Conservation (phyloP, 2,329 filamentous ascomycete species). For the Monosporascus sp. region DNA sequence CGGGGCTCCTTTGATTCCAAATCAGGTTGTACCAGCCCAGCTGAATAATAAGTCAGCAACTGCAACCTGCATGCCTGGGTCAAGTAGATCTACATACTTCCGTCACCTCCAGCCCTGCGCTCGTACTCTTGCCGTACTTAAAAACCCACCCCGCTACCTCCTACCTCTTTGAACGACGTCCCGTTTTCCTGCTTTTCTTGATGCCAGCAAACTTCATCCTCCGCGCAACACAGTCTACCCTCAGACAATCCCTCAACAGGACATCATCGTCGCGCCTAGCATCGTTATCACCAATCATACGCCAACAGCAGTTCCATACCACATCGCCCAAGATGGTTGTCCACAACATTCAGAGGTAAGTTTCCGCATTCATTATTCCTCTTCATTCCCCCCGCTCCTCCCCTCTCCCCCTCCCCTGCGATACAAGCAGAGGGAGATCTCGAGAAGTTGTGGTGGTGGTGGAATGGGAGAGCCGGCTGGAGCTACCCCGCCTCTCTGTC, state of each 20-base stretch:
- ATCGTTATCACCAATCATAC: slow-evolving; percentile 1
- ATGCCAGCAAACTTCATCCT: slow-evolving; percentile 18
- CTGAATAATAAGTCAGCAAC: not conserved
- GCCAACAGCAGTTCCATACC: slow-evolving; percentile 30
- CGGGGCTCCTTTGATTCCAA: too few relatives aligned
- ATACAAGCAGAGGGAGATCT: not conserved
- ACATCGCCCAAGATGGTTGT: slow-evolving; percentile 39
- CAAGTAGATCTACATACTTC: too few relatives aligned
- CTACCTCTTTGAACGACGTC: too few relatives aligned
- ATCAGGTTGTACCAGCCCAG: not conserved
- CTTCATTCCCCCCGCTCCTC: slow-evolving; percentile 3
- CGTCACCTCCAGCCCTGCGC: too few relatives aligned
- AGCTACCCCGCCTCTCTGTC: not conserved
- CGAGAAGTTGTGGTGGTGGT: not conserved
- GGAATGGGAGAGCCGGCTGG: not conserved
- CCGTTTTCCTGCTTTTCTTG: not conserved
- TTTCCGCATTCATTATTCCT: slow-evolving; percentile 2
- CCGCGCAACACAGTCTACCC: slow-evolving; percentile 12
- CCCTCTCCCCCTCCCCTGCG: not conserved
- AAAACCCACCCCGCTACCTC: slow-evolving; percentile 2
- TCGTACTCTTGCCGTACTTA: not conserved
- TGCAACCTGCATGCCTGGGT: too few relatives aligned
- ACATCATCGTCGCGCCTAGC: slow-evolving; percentile 11
- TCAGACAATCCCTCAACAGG: slow-evolving; percentile 16
- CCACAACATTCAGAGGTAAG: slow-evolving; percentile 35